A percentile compares a stretch with the other conserved stretches of the same genome.
Conservation (phyloP, 345 rosid species). For the Camelina neglecta region DNA sequence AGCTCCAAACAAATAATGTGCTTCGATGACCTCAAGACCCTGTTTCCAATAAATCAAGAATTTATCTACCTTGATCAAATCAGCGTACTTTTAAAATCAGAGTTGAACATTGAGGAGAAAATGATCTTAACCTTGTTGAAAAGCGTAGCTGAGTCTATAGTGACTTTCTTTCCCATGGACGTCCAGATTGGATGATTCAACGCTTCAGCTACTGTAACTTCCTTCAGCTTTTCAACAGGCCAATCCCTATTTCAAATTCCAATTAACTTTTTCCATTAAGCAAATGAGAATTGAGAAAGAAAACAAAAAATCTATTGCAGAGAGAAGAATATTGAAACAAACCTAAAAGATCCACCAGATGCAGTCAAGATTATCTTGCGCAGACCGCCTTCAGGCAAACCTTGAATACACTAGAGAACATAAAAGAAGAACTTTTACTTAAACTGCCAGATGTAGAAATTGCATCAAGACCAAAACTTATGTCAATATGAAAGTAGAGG, state of each 20-base stretch:
- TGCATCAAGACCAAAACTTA: background rate
- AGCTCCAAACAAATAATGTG: constrained; percentile 93
- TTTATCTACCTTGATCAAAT: background rate
- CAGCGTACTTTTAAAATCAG: background rate
- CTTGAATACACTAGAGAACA: constrained; percentile 80
- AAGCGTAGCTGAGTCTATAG: constrained; percentile 98
- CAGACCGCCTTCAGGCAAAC: constrained; percentile 87
- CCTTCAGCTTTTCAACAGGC: constrained; percentile 94
- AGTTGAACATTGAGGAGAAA: background rate
- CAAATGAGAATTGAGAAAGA: background rate
- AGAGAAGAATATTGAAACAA: constrained; percentile 34
- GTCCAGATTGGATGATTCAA: constrained; percentile 97
- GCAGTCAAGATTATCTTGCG: constrained; percentile 89
- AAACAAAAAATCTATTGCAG: no score
- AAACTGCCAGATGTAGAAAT: background rate
- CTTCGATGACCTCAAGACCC: constrained; percentile 99
- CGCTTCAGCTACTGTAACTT: constrained; percentile 90
- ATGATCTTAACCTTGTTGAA: constrained; percentile 75
- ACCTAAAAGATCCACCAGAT: constrained; percentile 99
- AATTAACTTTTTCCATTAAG: background rate
- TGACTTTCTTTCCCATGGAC: constrained; percentile 91
- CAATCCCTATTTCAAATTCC: constrained; percentile 58
- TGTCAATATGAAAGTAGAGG: background rate
- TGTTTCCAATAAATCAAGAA: constrained; percentile 43
- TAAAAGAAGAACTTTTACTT: background rate